A percentile compares a stretch with the other conserved stretches of the same genome.
Evolutionary conservation across 1,284 basidiomycete species (phyloP).

Genomic region (Xerocomus cyaneibrunnescens): DNA sequence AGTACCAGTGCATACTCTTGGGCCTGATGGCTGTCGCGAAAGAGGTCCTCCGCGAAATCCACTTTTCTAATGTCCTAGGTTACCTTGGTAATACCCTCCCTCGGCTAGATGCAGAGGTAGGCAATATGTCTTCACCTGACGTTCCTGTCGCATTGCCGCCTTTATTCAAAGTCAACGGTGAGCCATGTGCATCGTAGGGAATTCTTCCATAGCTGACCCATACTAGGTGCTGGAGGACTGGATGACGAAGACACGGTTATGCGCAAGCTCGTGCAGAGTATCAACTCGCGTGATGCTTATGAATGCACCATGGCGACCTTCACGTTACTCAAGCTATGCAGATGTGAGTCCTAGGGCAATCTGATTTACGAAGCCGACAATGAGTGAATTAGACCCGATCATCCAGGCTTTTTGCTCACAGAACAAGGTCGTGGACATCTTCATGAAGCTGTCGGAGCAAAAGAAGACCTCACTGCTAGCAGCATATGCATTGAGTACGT

Average conservation of each 20-base stretch:
- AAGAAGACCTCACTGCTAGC: constrained; percentile 7
- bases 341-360: not conserved
- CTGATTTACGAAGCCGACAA: not conserved
- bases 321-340: constrained; percentile 9
- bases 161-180: not conserved
- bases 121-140: too few species aligned
- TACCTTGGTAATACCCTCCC: constrained; percentile 9
- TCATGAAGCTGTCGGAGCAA: not conserved
- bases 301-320: constrained; percentile 8
- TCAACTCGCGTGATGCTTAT: not conserved
- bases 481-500: constrained; percentile 8
- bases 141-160: too few species aligned
- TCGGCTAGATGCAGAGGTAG: not conserved
- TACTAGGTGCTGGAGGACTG: not conserved
- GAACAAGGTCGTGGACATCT: not conserved
- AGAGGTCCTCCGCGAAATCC: not conserved
- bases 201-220: not conserved
- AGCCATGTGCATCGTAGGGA: not conserved
- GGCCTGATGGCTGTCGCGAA: not conserved
- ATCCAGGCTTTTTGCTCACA: not conserved
- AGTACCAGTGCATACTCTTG: not conserved
- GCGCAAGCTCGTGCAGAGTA: not conserved
- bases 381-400: not conserved
- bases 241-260: not conserved
- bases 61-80: constrained; percentile 2